Evolutionary conservation across 2,329 filamentous ascomycete genomes (phyloP).

Genomic region (Neocucurbitaria cava): DNA sequence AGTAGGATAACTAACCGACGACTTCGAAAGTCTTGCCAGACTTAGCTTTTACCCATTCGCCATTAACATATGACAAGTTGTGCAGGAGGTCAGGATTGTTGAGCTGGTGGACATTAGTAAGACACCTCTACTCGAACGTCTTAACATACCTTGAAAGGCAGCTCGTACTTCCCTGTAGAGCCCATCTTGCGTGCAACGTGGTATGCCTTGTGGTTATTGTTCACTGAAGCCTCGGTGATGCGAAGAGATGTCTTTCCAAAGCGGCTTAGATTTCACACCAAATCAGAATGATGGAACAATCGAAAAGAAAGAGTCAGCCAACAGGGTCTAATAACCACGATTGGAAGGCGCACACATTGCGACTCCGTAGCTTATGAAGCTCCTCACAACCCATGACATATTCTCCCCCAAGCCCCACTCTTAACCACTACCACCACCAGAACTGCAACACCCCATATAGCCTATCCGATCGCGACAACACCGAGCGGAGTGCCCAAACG

Average conservation of each 20-base stretch:
- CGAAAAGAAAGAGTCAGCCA: background rate
- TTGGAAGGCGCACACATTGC: background rate
- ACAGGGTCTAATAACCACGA: background rate
- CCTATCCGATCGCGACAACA: conserved; percentile 16
- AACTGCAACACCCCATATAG: background rate
- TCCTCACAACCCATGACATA: conserved; percentile 5
- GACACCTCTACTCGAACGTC: background rate
- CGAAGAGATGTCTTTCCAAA: background rate
- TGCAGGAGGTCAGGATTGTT: conserved; percentile 63
- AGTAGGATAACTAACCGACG: conserved; percentile 49
- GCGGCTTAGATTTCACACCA: background rate
- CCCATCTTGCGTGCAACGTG: conserved; percentile 22
- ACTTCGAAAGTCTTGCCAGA: conserved; percentile 66
- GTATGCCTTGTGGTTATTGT: background rate
- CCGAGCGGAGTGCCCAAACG: conserved; percentile 3
- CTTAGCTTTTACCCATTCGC: conserved; percentile 63
- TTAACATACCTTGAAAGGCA: conserved; percentile 54
- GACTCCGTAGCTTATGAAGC: background rate
- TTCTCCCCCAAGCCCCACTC: conserved; percentile 28
- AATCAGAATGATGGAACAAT: background rate
- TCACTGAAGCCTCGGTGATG: background rate
- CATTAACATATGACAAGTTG: conserved; percentile 61
- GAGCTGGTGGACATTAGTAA: conserved; percentile 49
- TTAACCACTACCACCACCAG: too few relatives aligned
- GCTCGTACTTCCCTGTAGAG: conserved; percentile 37